Conservation (phyloP, 305 asterid genomes). For the Petunia hybrid region DNA sequence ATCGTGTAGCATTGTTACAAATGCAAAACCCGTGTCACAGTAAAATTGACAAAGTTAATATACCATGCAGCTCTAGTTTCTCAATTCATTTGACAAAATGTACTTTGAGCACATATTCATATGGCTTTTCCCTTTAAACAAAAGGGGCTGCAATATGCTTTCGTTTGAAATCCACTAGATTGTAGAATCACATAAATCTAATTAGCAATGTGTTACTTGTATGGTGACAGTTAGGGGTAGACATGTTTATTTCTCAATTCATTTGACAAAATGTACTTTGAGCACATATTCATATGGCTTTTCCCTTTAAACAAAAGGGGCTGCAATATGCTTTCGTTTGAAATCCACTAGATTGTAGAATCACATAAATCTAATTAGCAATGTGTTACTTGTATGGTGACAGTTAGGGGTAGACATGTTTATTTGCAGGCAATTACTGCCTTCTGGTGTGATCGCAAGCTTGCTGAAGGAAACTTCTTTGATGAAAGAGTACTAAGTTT, state of each 20-base stretch:
- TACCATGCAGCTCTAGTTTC: not conserved
- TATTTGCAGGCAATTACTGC: not conserved
- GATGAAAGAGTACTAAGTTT: not conserved
- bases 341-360: not conserved
- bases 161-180: not conserved
- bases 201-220: conserved; percentile 6
- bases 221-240: not conserved
- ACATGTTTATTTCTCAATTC: not conserved
- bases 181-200: not conserved
- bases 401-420: not conserved
- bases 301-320: not conserved
- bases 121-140: not conserved
- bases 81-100: not conserved
- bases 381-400: not conserved
- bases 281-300: not conserved
- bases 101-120: not conserved
- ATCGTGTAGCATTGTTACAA: not conserved
- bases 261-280: not conserved
- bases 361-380: conserved; percentile 12
- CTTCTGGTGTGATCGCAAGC: conserved; percentile 12
- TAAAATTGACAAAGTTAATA: not conserved
- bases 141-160: not conserved
- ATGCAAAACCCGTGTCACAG: not conserved
- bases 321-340: not conserved
- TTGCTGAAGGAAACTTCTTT: not conserved